Percentiles rank a stretch among this genome's conserved stretches.
Conservation (phyloP, 2,329 filamentous ascomycete genomes). For the Ophiocordyceps camponoti-leonardi region DNA sequence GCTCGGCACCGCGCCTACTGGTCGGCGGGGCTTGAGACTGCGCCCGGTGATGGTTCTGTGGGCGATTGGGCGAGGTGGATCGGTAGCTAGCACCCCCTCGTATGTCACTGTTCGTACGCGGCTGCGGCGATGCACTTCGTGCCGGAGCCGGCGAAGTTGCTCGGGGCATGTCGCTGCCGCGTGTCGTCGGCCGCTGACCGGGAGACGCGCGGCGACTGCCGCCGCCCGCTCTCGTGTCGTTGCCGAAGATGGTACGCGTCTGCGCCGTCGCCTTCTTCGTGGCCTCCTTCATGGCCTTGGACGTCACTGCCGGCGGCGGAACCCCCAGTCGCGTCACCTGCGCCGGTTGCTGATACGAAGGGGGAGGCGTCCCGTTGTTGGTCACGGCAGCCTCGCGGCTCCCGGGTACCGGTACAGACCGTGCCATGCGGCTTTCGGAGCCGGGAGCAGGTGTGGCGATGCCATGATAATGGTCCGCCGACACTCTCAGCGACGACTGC, state of each 20-base stretch:
- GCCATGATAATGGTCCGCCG: conserved; percentile 93
- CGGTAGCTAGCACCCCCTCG: conserved; percentile 21
- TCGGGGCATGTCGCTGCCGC: conserved; percentile 40
- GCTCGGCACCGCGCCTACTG: conserved; percentile 28
- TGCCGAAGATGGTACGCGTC: conserved; percentile 60
- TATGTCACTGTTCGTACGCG: conserved; percentile 30
- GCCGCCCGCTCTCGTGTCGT: conserved; percentile 14
- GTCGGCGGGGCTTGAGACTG: conserved; percentile 21
- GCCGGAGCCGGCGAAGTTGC: conserved; percentile 52
- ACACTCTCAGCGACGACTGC: conserved; percentile 64
- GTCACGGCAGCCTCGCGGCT: conserved; percentile 28
- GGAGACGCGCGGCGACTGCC: conserved; percentile 15
- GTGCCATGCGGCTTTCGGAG: conserved; percentile 20
- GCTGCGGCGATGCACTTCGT: conserved; percentile 45
- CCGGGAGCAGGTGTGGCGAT: conserved; percentile 63
- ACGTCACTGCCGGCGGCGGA: conserved; percentile 81
- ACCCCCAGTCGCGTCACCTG: conserved; percentile 67
- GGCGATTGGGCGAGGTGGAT: conserved; percentile 48
- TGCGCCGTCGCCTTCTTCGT: conserved; percentile 78
- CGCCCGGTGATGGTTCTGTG: conserved; percentile 22
- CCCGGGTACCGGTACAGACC: conserved; percentile 42
- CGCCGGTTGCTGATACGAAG: conserved; percentile 54
- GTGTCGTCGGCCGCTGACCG: conserved; percentile 38
- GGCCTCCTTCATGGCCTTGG: conserved; percentile 87
- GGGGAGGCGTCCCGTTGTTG: conserved; percentile 63